phyloP scores from a whole-genome alignment of 2,329 filamentous ascomycete species.

The Reticulascus tulasneorum region DNA sequence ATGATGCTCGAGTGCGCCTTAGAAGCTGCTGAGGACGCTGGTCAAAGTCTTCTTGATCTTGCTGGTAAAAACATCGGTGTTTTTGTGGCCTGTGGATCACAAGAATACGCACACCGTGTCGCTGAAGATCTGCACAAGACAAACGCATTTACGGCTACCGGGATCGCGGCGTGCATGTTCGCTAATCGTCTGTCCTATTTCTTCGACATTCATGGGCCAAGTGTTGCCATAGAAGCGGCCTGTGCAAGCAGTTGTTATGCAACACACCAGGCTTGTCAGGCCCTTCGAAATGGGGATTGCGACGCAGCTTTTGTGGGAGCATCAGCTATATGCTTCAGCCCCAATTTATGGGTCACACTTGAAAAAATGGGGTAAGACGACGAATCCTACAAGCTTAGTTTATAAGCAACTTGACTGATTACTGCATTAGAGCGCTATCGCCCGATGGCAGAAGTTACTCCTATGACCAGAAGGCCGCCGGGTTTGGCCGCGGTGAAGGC shows the following conservation, averaged over 20 bases:
- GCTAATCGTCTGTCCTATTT: constrained; percentile 26
- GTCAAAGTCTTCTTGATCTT: constrained; percentile 17
- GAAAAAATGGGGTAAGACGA: no score
- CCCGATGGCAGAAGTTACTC: constrained; percentile 19
- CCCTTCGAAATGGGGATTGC: constrained; percentile 21
- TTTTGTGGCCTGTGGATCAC: constrained; percentile 28
- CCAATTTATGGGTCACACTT: constrained; percentile 9
- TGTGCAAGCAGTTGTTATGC: constrained; percentile 27
- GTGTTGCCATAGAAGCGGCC: constrained; percentile 29
- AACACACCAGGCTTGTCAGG: constrained; percentile 26
- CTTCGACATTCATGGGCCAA: constrained; percentile 18
- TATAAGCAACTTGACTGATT: no score
- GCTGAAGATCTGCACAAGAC: constrained; percentile 7
- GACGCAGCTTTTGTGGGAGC: constrained; percentile 26
- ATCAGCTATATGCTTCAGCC: constrained; percentile 21
- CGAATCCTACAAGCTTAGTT: no score
- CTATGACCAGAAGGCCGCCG: constrained; percentile 32
- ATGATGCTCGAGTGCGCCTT: constrained; percentile 27
- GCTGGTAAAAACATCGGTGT: constrained; percentile 24
- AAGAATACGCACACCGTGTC: constrained; percentile 18
- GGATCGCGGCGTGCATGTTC: constrained; percentile 20
- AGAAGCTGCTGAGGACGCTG: constrained; percentile 29
- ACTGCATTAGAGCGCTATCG: constrained; percentile 19
- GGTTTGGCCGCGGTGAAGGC: constrained; percentile 41
- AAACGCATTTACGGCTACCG: constrained; percentile 15